These are phyloP conservation scores for Chalaropsis ovoidea DNA, from an alignment of 2,329 filamentous ascomycete genomes.

Conservation along the genomic window DNA sequence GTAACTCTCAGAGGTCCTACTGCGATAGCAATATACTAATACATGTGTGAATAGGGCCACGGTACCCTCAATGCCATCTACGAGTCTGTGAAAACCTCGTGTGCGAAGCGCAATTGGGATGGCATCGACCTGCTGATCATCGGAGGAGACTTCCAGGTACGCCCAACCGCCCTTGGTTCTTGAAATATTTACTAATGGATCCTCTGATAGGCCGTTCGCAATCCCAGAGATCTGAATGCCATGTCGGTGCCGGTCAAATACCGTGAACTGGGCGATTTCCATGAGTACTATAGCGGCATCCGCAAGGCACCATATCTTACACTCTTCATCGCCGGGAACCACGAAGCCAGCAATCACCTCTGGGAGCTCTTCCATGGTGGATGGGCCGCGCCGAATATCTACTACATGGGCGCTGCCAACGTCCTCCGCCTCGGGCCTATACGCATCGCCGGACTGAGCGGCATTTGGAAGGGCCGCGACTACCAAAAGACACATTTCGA, in stretches of 20 bases:
- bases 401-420: conserved; percentile 90
- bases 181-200: conserved; percentile 19
- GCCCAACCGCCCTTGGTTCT: background rate
- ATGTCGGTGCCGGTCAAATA: conserved; percentile 88
- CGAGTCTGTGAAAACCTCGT: conserved; percentile 59
- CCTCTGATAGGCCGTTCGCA: conserved; percentile 60
- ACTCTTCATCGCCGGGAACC: conserved; percentile 87
- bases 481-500: conserved; percentile 78
- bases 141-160: conserved; percentile 85
- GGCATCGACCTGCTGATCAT: conserved; percentile 79
- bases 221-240: conserved; percentile 73
- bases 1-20: background rate
- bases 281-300: conserved; percentile 78
- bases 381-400: conserved; percentile 94
- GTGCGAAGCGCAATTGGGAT: conserved; percentile 63
- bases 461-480: conserved; percentile 89
- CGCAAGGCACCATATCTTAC: conserved; percentile 76
- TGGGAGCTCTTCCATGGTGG: conserved; percentile 93
- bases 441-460: conserved; percentile 79
- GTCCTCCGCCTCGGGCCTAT: conserved; percentile 74
- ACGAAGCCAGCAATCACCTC: conserved; percentile 82
- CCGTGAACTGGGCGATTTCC: conserved; percentile 80
- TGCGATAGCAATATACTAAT: conserved; percentile 5
- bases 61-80: conserved; percentile 89
- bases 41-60: conserved; percentile 55